Evolutionary conservation across 2,329 filamentous ascomycete genomes (phyloP).

Genomic region (Torrubiellomyces zombiae): DNA sequence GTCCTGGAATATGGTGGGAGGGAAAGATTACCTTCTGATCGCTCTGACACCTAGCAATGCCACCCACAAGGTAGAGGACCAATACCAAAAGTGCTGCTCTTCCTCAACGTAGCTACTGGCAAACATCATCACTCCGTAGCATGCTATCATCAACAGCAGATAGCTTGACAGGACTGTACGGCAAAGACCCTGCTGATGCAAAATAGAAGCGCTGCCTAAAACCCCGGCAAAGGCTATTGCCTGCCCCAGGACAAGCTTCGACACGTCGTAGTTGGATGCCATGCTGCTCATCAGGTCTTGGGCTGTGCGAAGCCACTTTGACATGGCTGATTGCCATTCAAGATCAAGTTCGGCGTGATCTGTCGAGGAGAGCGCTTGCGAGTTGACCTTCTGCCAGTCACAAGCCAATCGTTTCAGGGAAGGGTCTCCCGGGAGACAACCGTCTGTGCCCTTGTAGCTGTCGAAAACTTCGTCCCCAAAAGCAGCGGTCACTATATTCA

Average conservation of each 20-base stretch:
- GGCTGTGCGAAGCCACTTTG: conserved; percentile 49
- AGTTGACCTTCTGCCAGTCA: conserved; percentile 36
- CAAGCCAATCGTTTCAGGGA: conserved; percentile 48
- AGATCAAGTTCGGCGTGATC: conserved; percentile 13
- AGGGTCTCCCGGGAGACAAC: conserved; percentile 17
- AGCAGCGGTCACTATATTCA: conserved; percentile 58
- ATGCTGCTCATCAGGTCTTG: conserved; percentile 75
- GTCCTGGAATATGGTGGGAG: no score
- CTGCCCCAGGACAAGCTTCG: conserved; percentile 36
- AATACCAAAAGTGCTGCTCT: conserved; percentile 98
- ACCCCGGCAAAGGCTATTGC: conserved; percentile 17
- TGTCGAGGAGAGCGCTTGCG: conserved; percentile 9
- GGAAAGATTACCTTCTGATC: conserved; percentile 20
- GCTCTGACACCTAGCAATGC: conserved; percentile 32
- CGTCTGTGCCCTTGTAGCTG: conserved; percentile 13
- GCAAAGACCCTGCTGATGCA: conserved; percentile 3
- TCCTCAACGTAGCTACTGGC: conserved; percentile 96
- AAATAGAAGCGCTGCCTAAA: conserved; percentile 6
- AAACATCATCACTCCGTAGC: conserved; percentile 86
- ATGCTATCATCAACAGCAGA: conserved; percentile 34
- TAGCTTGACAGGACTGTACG: no score
- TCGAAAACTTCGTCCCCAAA: conserved; percentile 37
- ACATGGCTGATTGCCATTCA: conserved; percentile 25
- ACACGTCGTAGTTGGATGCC: conserved; percentile 79
- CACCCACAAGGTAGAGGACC: conserved; percentile 59